Evolutionary conservation across 1,284 basidiomycete species (phyloP).

Genomic region (Apiotrichum porosum): DNA sequence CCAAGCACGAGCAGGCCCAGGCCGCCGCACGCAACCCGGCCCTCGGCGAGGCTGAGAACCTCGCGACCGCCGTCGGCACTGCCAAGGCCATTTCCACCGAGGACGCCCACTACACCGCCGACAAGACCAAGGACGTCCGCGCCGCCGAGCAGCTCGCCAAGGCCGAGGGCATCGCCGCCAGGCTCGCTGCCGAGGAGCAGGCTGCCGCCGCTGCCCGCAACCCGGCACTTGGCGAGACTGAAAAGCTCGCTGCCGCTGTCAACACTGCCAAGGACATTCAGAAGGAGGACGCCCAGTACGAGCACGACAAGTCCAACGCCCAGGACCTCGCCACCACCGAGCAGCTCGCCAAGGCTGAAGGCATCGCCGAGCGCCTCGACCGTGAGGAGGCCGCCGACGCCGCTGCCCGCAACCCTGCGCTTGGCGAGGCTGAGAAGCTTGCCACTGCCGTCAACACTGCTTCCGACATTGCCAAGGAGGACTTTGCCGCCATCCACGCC

Average conservation of each 20-base stretch:
- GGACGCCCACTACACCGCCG: not conserved
- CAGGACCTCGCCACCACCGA: not conserved
- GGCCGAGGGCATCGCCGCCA: not conserved
- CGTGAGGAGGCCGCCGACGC: no score
- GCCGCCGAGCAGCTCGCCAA: not conserved
- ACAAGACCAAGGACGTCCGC: not conserved
- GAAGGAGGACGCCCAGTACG: no score
- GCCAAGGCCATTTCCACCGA: not conserved
- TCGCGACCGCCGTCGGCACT: not conserved
- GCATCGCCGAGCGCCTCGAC: not conserved
- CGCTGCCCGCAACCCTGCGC: no score
- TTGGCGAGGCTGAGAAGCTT: not conserved
- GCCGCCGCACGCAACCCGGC: no score
- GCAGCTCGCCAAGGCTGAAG: not conserved
- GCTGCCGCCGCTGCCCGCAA: not conserved
- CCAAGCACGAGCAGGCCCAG: not conserved
- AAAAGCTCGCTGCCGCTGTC: no score
- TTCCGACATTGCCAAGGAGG: not conserved
- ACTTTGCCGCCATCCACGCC: constrained; percentile 1
- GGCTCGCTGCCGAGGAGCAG: not conserved
- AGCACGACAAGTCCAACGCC: no score
- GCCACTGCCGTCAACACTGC: not conserved
- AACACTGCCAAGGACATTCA: no score
- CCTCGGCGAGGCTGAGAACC: not conserved
- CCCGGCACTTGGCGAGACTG: no score